A percentile compares a stretch with the other conserved stretches of the same genome.
These are phyloP conservation scores for Phellopilus nigrolimitatus DNA, from an alignment of 1,284 basidiomycete genomes.

Conservation along the genomic window DNA sequence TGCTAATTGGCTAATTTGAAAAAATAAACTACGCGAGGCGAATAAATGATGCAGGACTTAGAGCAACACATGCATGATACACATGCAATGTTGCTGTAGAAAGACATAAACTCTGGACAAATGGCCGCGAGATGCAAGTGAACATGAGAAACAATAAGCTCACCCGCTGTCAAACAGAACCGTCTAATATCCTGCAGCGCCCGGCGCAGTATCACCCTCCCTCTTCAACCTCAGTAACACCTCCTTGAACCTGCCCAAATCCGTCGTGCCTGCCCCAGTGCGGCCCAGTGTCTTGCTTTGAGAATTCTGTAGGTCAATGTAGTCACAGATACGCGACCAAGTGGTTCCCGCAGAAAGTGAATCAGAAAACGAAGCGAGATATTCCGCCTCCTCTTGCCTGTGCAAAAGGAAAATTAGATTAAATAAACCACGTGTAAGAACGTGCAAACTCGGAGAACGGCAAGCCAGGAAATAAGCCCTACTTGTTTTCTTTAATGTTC, in stretches of 20 bases:
- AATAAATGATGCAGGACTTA: too few species aligned
- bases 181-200: slow-evolving; percentile 85
- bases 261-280: slow-evolving; percentile 82
- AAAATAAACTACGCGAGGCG: too few species aligned
- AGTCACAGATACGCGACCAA: slow-evolving; percentile 90
- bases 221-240: slow-evolving; percentile 81
- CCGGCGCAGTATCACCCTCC: slow-evolving; percentile 87
- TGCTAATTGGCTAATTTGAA: too few species aligned
- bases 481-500: slow-evolving; percentile 97
- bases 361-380: slow-evolving; percentile 67
- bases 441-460: neutral
- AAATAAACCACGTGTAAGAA: neutral
- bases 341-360: slow-evolving; percentile 89
- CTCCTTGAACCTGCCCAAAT: slow-evolving; percentile 89
- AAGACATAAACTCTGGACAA: too few species aligned
- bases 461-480: slow-evolving; percentile 30
- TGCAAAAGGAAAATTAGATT: neutral
- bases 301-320: slow-evolving; percentile 90
- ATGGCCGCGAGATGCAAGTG: too few species aligned
- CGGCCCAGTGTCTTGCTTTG: slow-evolving; percentile 94
- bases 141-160: too few species aligned
- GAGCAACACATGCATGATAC: too few species aligned
- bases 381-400: slow-evolving; percentile 87
- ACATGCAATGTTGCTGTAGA: too few species aligned
- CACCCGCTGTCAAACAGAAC: neutral